Percentiles rank a stretch among this genome's conserved stretches.
These are phyloP conservation scores for Gastrolobium bilobum DNA, from an alignment of 306 rosid genomes.

Conservation along the genomic window DNA sequence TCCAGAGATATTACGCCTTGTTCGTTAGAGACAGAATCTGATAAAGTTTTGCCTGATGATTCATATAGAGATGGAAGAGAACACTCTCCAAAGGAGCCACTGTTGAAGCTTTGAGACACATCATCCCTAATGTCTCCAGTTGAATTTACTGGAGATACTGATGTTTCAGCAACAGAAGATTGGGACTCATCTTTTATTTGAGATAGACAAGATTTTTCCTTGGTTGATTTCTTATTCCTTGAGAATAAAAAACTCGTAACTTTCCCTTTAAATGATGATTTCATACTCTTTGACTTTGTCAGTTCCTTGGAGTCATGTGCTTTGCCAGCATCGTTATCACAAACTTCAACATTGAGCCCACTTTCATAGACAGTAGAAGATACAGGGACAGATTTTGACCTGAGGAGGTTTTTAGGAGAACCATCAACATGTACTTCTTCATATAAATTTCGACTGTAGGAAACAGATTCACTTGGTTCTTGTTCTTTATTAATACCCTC, in stretches of 20 bases:
- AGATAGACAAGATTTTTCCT: constrained; percentile 68
- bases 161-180: constrained; percentile 53
- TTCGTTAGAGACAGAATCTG: constrained; percentile 54
- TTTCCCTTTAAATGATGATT: constrained; percentile 92
- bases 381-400: constrained; percentile 92
- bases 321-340: constrained; percentile 57
- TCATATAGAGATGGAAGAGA: constrained; percentile 60
- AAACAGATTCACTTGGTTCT: constrained; percentile 64
- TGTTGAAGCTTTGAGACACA: constrained; percentile 60
- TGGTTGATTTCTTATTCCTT: constrained; percentile 74
- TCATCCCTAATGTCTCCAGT: constrained; percentile 62
- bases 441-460: constrained; percentile 61
- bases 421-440: constrained; percentile 55
- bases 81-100: constrained; percentile 62
- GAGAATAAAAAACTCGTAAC: constrained; percentile 93
- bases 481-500: constrained; percentile 56
- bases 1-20: constrained; percentile 64
- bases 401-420: constrained; percentile 77
- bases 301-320: constrained; percentile 61
- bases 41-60: constrained; percentile 59
- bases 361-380: constrained; percentile 70
- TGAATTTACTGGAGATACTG: constrained; percentile 53
- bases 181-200: constrained; percentile 56
- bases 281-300: constrained; percentile 74
- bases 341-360: constrained; percentile 60